Base-by-base conservation (phyloP, 345 rosid species). In the Noccaea bulbosa region DNA sequence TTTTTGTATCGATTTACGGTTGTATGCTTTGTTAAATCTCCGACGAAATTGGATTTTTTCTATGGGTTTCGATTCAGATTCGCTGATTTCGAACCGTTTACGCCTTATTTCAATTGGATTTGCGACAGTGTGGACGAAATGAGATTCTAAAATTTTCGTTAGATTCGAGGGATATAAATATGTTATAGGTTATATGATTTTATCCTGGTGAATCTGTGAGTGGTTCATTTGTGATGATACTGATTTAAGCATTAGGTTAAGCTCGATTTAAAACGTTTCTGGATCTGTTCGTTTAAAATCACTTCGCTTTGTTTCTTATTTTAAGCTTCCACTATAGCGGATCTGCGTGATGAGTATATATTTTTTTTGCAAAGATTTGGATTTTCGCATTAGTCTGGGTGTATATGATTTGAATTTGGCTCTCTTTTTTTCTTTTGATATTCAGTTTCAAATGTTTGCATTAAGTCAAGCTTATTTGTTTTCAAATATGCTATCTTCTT, bases 61-160 rank as follows among this genome's bases (percentile, higher is more conserved):
- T 30, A 17, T 16, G 62, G 4, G 14, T 22, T 52, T 11, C 58
- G 41, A 63, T 10, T 71, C 58, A 53, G 70, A 35, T 68, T 54
- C 52, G 58, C 15, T 15, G 0, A 5, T 34, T 12, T 11, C n/a
- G 41, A 51, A 32, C 30, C 4, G 6, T 16, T 39, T 56, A 35
- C 40, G 35, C 51, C 4, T 40, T 49, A 4, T 34, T 32, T 1
- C 52, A 5, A 12, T 32, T 44, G 4, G 74, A 62, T 75, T 64
- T 60, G 65, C 4, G 44, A 27, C n/a, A 1, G 1, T 9, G 15
- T 38, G 10, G 16, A 5, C 8, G 51, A 67, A 52, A 67, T 54
- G 43, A 41, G 43, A 33, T 68, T 54, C 20, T 44, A 41, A 44
- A 16, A 1, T 32, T 12, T 40, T 39, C 58, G 35, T 49, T 67